phyloP scores from a whole-genome alignment of 176 grass and related monocot species.

The Zoysia pacifica region DNA sequence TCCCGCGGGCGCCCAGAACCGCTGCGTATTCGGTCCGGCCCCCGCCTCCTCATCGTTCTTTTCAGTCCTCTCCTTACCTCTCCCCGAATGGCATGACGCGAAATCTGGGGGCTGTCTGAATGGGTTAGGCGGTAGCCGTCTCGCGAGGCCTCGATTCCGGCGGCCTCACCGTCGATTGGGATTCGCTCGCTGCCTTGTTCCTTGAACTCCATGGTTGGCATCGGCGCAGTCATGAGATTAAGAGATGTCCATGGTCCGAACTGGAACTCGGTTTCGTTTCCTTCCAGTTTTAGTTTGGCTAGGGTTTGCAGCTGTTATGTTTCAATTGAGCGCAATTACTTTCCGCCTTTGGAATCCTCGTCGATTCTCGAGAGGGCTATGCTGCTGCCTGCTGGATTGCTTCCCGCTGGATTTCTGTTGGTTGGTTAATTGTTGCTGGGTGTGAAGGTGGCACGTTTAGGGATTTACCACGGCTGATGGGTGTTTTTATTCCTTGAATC shows the following conservation, averaged over 20 bases:
- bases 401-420: not conserved
- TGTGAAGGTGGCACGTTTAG: not conserved
- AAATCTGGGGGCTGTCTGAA: not conserved
- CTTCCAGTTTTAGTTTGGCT: not conserved
- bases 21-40: conserved; percentile 87
- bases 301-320: conserved; percentile 24
- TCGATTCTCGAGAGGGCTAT: not conserved
- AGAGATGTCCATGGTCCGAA: too few relatives aligned
- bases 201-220: not conserved
- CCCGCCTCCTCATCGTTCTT: not conserved
- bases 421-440: not conserved
- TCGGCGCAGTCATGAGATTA: too few relatives aligned
- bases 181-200: not conserved
- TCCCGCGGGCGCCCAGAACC: conserved; percentile 57
- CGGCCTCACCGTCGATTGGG: conserved; percentile 1
- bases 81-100: not conserved
- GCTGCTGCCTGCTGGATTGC: not conserved
- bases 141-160: not conserved
- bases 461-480: conserved; percentile 9
- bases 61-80: not conserved
- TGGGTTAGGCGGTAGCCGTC: not conserved
- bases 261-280: not conserved
- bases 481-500: conserved; percentile 12
- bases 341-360: not conserved
- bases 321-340: not conserved